phyloP scores from a whole-genome alignment of 345 rosid species.

The Aurinia saxatilis region DNA sequence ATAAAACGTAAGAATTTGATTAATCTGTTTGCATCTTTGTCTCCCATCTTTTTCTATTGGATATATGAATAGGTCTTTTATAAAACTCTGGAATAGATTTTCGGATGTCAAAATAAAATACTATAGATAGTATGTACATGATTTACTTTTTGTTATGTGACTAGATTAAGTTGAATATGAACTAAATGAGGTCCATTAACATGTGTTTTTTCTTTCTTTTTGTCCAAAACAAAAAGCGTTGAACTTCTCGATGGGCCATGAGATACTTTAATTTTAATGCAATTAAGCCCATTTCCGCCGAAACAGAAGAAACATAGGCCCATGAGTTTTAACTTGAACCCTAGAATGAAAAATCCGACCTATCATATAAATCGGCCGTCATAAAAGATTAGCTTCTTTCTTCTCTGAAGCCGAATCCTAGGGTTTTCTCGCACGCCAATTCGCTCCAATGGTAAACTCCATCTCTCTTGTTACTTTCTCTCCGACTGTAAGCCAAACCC shows the following conservation, averaged over 20 bases:
- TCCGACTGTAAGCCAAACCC: neutral
- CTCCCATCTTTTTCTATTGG: too few relatives aligned
- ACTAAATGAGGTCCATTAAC: too few relatives aligned
- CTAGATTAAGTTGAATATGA: too few relatives aligned
- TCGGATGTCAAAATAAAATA: too few relatives aligned
- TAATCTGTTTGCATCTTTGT: too few relatives aligned
- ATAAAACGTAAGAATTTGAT: too few relatives aligned
- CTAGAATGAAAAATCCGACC: slow-evolving; percentile 1
- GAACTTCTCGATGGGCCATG: neutral
- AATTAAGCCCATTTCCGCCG: neutral
- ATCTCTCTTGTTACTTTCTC: neutral
- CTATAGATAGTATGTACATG: too few relatives aligned
- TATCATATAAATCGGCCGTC: slow-evolving; percentile 6
- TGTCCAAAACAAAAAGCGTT: neutral
- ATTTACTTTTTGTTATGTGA: too few relatives aligned
- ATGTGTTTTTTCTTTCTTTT: too few relatives aligned
- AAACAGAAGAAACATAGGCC: neutral
- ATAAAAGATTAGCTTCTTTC: neutral
- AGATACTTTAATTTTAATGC: neutral
- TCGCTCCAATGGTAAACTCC: slow-evolving; percentile 33
- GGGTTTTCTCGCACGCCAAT: slow-evolving; percentile 18
- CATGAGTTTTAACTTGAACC: slow-evolving; percentile 4
- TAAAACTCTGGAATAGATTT: too few relatives aligned
- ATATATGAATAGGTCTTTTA: too few relatives aligned
- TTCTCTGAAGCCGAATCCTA: slow-evolving; percentile 5